Base-by-base conservation (phyloP, 441 rosid genomes). In the Macaranga tanarius region DNA sequence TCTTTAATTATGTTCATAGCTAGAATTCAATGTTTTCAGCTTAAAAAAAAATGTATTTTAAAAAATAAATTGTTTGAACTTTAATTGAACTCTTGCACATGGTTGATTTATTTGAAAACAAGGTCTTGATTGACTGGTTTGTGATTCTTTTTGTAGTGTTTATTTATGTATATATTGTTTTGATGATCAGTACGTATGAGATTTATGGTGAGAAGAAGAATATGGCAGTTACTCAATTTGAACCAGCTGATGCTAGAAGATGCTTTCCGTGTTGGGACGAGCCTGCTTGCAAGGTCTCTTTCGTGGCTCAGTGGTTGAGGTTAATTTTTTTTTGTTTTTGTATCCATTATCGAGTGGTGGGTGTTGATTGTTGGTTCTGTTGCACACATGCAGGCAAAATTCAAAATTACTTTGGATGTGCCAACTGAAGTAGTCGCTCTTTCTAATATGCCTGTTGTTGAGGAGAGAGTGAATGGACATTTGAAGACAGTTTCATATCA, bases 201-300 rank as follows among this genome's bases (percentile, higher is more conserved):
- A 84, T 81, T 79, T 76, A 91, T 28, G 99, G 95, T 65, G 92
- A 89, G 85, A 91, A 89, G 88, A 95, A 85, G 90, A 95, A 92
- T 59, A 91, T 95, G 98, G 99, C 96, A 8, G 99, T 91, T 67
- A 95, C 98, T 2, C 98, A 95, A 81, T 95, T 95, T 79, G 99
- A 92, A 82, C 97, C 98, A 4, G 97, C 87, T 69, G 98, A 95
- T 83, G 98, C 98, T 44, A 86, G 99, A 82, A 84, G 89, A 76
- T 95, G 97, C 79, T 92, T 95, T 80, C 99, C 99, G 0, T 95
- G 99, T 69, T 92, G 99, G 99, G 99, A 95, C 73, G 97, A 95
- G 81, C 99, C 99, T 75, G 91, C 92, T 73, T 90, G 91, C 96
- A 95, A 95, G 97, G 99, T 92, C 47, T 34, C 38, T 4, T 7